Evolutionary conservation across 306 rosid species (phyloP).

Genomic region (Lithocarpus polystachyus): DNA sequence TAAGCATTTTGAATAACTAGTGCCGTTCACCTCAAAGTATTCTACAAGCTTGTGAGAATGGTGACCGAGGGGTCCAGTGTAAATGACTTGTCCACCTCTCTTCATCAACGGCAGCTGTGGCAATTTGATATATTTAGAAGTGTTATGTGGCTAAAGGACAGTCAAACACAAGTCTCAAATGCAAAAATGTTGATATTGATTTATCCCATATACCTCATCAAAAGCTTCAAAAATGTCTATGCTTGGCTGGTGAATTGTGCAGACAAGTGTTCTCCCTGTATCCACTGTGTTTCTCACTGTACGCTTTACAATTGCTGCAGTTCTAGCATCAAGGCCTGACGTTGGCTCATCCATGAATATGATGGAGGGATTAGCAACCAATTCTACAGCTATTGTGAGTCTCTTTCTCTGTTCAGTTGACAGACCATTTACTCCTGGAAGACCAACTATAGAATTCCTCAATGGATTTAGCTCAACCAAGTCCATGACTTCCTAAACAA

Average conservation of each 20-base stretch:
- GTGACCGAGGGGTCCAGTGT: no score
- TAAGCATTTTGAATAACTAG: not conserved
- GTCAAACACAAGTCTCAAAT: not conserved
- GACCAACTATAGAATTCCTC: conserved; percentile 49
- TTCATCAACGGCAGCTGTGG: no score
- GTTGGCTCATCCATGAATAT: conserved; percentile 66
- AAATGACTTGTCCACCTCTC: no score
- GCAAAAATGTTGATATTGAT: not conserved
- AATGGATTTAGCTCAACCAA: conserved; percentile 43
- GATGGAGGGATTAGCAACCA: conserved; percentile 59
- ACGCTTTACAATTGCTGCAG: conserved; percentile 57
- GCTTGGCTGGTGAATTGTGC: conserved; percentile 70
- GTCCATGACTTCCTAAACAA: conserved; percentile 51
- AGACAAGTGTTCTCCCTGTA: conserved; percentile 54
- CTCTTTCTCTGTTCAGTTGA: conserved; percentile 57
- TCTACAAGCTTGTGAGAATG: no score
- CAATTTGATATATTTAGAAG: not conserved
- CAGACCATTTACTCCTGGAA: conserved; percentile 43
- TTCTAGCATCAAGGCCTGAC: conserved; percentile 59
- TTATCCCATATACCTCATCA: conserved; percentile 38
- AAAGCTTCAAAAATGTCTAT: conserved; percentile 54
- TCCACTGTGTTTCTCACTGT: conserved; percentile 48
- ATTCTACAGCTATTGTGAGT: conserved; percentile 52
- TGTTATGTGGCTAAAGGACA: not conserved
- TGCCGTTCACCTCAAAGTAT: not conserved